Evolutionary conservation across 441 rosid species (phyloP), one percentile per base, ranked within the genome.

Genomic region (Theobroma grandiflorum): DNA sequence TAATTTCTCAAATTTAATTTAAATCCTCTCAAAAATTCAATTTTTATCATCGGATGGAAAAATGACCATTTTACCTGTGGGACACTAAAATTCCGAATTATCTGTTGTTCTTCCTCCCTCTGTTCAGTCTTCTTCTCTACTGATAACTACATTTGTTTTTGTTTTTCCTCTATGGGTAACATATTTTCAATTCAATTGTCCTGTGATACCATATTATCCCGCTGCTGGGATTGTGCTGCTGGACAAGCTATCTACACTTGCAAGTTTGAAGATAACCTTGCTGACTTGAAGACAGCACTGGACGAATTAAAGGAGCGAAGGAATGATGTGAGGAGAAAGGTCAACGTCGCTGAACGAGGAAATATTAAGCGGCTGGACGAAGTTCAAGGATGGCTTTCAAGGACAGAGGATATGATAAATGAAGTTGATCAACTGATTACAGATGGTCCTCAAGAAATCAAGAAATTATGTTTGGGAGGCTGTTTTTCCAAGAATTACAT

Each of bases 401-500:
- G 72, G 47, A 8, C 16, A 1, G 33, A 67, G 18, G 10, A 6
- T 8, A n/a, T 67, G 35, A n/a, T 42, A 8, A 20, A 40, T 3
- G 72, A 67, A 67, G 49, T n/a, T n/a, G 50, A 66, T 10, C 3
- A 9, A 42, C 31, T 37, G 1, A 14, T 64, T 38, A 9, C 2
- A 3, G 65, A 26, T 10, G 16, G 38, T 0, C 37, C 65, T 26
- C 3, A 26, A 4, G 40, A 26, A 61, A 11, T 61, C 2, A 22
- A 22, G 22, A 63, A 45, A 14, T 69, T 31, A 37, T 74, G 75
- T 20, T 11, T 74, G 5, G 78, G 76, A 18, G 71, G 82, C 1
- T 79, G 12, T 57, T 82, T 84, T 49, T 83, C 85, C 47, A 77
- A 61, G 8, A 79, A 76, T 76, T 83, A 12, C 11, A 35, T 0